These are phyloP conservation scores for Handroanthus guayacan DNA, from an alignment of 257 asterid species.

Conservation along the genomic window DNA sequence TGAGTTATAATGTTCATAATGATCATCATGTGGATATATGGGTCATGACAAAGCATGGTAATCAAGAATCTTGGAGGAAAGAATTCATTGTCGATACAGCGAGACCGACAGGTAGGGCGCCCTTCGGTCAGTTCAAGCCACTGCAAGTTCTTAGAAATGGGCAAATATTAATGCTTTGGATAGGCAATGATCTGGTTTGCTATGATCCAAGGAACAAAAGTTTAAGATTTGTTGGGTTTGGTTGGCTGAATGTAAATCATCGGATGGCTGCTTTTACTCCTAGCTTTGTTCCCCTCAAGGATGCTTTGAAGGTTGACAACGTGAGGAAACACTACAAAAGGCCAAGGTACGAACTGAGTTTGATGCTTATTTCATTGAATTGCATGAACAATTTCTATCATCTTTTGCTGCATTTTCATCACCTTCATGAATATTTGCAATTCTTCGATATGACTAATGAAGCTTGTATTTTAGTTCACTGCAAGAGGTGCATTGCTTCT, in stretches of 20 bases:
- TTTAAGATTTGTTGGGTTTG: conserved; percentile 7
- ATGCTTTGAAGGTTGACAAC: conserved; percentile 29
- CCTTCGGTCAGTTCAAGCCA: conserved; percentile 38
- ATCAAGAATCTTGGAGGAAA: conserved; percentile 35
- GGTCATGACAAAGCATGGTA: conserved; percentile 32
- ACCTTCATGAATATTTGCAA: neutral
- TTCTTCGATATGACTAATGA: neutral
- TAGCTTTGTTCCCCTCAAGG: conserved; percentile 42
- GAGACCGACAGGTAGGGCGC: neutral
- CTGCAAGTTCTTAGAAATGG: conserved; percentile 40
- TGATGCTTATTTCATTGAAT: neutral
- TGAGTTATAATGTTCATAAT: conserved; percentile 12
- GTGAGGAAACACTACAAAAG: conserved; percentile 13
- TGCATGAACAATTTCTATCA: neutral
- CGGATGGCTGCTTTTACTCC: conserved; percentile 34
- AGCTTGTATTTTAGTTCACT: neutral
- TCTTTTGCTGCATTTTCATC: neutral
- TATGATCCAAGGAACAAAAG: conserved; percentile 33
- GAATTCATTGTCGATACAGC: conserved; percentile 27
- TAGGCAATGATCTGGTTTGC: conserved; percentile 23
- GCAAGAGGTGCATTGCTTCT: neutral
- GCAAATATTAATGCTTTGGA: conserved; percentile 35
- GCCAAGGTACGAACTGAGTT: conserved; percentile 32
- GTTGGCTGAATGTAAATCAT: neutral
- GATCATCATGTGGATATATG: conserved; percentile 36